Evolutionary conservation across 108 stramenopile species (phyloP), one percentile per base, ranked within the genome.

Genomic region (Cyclotella atomus): DNA sequence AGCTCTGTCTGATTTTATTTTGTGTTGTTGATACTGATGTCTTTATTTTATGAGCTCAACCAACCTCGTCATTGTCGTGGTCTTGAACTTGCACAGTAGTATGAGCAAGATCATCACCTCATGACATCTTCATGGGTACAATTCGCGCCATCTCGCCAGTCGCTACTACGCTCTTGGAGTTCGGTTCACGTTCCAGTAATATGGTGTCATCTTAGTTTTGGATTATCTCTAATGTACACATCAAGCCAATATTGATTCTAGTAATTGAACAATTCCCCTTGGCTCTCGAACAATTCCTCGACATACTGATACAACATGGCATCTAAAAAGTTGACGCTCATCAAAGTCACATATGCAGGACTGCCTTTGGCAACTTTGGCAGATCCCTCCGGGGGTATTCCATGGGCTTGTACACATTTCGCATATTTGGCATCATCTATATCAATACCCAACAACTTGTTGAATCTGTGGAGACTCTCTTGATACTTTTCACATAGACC

Each of bases 251-350:
- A 41, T 12, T 41, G n/a, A n/a, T n/a, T n/a, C n/a, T 50, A 21
- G 15, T 50, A 17, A 21, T 69, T 28, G 3, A 70, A 43, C 56
- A 70, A 59, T 10, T 10, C 23, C 29, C 16, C 45, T 29, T 77
- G 76, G 8, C 45, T 16, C 16, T 70, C 52, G 34, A 68, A 77
- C 3, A 70, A 29, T 16, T 38, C 61, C 21, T 43, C 32, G 1
- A 71, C 55, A 67, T 73, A 79, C 15, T 65, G 44, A 54, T 73
- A 79, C 55, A 79, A 27, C 49, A 38, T 55, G 44, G 73, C 54
- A 44, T 79, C 77, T 10, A 59, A 36, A 3, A 66, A 46, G 64
- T 79, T 79, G 28, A 30, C 28, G 27, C 45, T 65, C 59, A 59
- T 47, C 24, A 60, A 16, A 5, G 46, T 36, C 36, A 60, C 32